These are phyloP conservation scores for Neurospora tetrasperma DNA, from an alignment of 495 filamentous ascomycete species.

Conservation along the genomic window DNA sequence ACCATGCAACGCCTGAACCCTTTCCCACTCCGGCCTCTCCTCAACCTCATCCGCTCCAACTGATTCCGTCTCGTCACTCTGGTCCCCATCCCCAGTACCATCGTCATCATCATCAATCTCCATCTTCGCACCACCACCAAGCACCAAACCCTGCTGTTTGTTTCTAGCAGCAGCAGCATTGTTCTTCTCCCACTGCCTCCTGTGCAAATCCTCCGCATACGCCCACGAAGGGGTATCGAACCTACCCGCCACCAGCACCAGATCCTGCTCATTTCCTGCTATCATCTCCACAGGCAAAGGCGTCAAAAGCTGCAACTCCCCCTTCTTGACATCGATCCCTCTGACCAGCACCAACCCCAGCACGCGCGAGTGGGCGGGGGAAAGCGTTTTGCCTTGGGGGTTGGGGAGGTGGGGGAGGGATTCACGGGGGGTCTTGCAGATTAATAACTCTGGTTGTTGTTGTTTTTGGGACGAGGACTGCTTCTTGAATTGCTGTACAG, in stretches of 20 bases:
- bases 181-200: background rate
- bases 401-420: constrained; percentile 35
- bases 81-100: constrained; percentile 9
- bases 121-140: background rate
- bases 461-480: background rate
- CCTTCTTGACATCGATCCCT: constrained; percentile 38
- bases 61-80: constrained; percentile 11
- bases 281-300: constrained; percentile 24
- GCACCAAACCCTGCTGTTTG: background rate
- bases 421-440: constrained; percentile 13
- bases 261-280: constrained; percentile 10
- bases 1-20: constrained; percentile 2
- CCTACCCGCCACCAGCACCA: constrained; percentile 48
- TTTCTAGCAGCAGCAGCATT: background rate
- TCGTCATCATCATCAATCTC: background rate
- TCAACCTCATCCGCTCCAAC: background rate
- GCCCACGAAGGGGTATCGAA: constrained; percentile 51
- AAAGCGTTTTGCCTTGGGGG: constrained; percentile 27
- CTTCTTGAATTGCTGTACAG: background rate
- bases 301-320: constrained; percentile 42
- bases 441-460: background rate
- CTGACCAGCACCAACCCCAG: constrained; percentile 45
- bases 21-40: constrained; percentile 9
- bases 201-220: constrained; percentile 42
- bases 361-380: constrained; percentile 33